A percentile compares a stretch with the other conserved stretches of the same genome.
These are phyloP conservation scores for Tagetes erecta DNA, from an alignment of 129 eudicot genomes.

Conservation along the genomic window DNA sequence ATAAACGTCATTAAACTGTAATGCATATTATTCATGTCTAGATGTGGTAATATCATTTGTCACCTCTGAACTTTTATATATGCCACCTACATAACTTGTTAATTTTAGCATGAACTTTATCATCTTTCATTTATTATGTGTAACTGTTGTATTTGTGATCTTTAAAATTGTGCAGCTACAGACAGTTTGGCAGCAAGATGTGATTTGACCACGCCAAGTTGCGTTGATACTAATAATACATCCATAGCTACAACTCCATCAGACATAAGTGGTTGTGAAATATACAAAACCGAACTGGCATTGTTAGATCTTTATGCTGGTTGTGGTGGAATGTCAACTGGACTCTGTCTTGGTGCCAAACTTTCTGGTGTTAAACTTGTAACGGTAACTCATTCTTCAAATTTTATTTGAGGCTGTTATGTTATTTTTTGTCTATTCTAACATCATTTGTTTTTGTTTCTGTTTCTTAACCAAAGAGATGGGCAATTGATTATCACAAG, in stretches of 20 bases:
- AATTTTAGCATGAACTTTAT: slow-evolving; percentile 13
- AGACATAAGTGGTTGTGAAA: slow-evolving; percentile 34
- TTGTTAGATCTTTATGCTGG: slow-evolving; percentile 87
- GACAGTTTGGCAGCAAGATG: slow-evolving; percentile 34
- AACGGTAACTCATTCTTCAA: slow-evolving; percentile 52
- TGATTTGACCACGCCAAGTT: slow-evolving; percentile 35
- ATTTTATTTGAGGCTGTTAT: slow-evolving; percentile 17
- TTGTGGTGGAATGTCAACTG: slow-evolving; percentile 99
- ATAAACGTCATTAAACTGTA: slow-evolving; percentile 9
- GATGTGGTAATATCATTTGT: slow-evolving; percentile 12
- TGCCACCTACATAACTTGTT: not conserved
- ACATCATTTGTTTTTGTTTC: slow-evolving; percentile 9
- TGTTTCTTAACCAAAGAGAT: slow-evolving; percentile 50
- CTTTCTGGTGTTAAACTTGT: slow-evolving; percentile 63
- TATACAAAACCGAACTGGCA: slow-evolving; percentile 48
- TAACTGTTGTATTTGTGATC: slow-evolving; percentile 23
- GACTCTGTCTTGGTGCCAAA: slow-evolving; percentile 84
- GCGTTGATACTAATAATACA: slow-evolving; percentile 30
- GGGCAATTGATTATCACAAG: slow-evolving; percentile 83
- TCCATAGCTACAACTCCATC: slow-evolving; percentile 38
- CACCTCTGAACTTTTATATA: not conserved
- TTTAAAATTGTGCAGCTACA: slow-evolving; percentile 42
- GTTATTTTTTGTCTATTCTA: not conserved
- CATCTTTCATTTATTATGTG: slow-evolving; percentile 2
- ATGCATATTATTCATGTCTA: slow-evolving; percentile 25